Base-by-base conservation (phyloP, 148 eudicot genomes). In the Rhododendron simsii region DNA sequence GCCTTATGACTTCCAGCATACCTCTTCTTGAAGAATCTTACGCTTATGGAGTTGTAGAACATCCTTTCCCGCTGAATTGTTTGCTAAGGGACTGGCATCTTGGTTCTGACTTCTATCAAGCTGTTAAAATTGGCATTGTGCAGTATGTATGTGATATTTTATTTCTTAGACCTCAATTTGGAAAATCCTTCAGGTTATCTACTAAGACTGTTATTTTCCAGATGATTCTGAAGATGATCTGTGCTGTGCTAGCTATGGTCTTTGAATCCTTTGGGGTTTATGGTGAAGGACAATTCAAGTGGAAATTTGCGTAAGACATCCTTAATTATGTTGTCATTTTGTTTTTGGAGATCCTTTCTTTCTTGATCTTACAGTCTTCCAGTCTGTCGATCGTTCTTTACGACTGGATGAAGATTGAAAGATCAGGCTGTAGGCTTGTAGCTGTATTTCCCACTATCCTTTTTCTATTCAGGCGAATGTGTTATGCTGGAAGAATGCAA, bases 191-290 rank as follows among this genome's bases (percentile, higher is more conserved):
- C 37, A 26, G 41, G 48, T 82, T 59, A 61, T 75, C 80, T 80
- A 67, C 79, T 44, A 8, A 11, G 63, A 76, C 75, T 73, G 87
- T 90, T 91, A 13, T 85, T 90, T 87, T 81, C 92, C 94, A 97
- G 99, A 93, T 97, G 99, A 95, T 95, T 84, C 69, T 97, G 89
- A 97, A 97, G 95, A 87, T 97, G 93, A 94, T 95, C 83, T 97
- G 99, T 91, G 99, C 99, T 21, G 88, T 93, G 41, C 83, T 94
- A 63, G 99, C 98, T 18, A 94, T 95, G 90, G 71, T 95, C 83
- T 91, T 91, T 89, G 85, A 95, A 84, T 90, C 87, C 86, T 88
- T 95, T 85, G 98, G 95, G 83, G 94, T 94, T 69, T 97, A 97
- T 92, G 98, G 98, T 45, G 99, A 97, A 91, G 99, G 99, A 80